A percentile compares a stretch with the other conserved stretches of the same genome.
Evolutionary conservation across 805 yeast species (phyloP).

Genomic region (Helenozyma rhizophorensis): DNA sequence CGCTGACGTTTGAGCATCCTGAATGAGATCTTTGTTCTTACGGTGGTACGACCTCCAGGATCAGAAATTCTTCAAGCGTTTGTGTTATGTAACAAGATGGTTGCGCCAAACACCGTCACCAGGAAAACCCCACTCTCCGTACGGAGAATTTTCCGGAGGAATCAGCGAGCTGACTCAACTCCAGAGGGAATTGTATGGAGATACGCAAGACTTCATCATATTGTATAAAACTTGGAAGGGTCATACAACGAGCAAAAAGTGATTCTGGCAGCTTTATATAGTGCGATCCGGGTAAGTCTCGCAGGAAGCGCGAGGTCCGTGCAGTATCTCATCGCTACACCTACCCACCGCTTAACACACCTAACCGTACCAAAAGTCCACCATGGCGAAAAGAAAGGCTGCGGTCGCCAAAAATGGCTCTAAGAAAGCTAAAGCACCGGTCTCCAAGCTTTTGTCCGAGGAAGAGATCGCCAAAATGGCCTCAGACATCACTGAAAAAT

Average conservation of each 20-base stretch:
- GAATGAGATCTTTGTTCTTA: no score
- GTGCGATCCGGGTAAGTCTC: conserved; percentile 20
- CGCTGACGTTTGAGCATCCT: no score
- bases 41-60: no score
- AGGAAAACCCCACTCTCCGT: conserved; percentile 37
- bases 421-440: conserved; percentile 6
- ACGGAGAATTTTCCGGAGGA: conserved; percentile 33
- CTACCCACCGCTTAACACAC: background rate
- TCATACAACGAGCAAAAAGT: conserved; percentile 41
- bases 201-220: conserved; percentile 61
- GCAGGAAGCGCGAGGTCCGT: conserved; percentile 1
- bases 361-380: background rate
- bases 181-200: conserved; percentile 39
- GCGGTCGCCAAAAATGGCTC: conserved; percentile 3
- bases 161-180: conserved; percentile 36
- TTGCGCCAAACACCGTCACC: conserved; percentile 51
- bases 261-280: conserved; percentile 15
- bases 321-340: conserved; percentile 8
- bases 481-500: conserved; percentile 35
- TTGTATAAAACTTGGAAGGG: conserved; percentile 65
- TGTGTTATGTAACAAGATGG: conserved; percentile 43
- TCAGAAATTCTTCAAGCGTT: conserved; percentile 45
- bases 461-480: conserved; percentile 21
- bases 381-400: conserved; percentile 20
- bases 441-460: conserved; percentile 11